Base-by-base conservation (phyloP, 1,139 yeast species). In the Entelexis sorbosivorans region DNA sequence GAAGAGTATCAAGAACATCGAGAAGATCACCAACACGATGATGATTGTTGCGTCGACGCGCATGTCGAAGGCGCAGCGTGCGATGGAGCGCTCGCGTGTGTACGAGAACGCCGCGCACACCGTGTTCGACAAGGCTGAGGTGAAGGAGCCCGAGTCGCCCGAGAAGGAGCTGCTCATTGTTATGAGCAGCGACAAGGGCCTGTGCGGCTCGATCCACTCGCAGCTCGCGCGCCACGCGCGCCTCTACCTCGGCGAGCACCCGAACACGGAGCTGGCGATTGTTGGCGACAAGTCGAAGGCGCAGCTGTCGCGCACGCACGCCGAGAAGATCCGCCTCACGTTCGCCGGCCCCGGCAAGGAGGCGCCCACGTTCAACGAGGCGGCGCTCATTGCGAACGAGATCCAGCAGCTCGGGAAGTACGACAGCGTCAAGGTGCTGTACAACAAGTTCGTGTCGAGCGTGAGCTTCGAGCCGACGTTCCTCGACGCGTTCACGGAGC, bases 1-100 rank as follows among this genome's bases (percentile, higher is more conserved):
- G 70, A 91, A 91, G 78, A 87, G 96, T 60, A 91, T 91, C 71
- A 91, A 89, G 78, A 91, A 91, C 79, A 91, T 91, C 71, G 97
- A 91, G 75, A 91, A 91, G 77, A 91, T 91, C 74, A 91, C 98
- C 75, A 91, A 91, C 76, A 91, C 98, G 71, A 91, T 91, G 98
- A 91, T 89, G 78, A 83, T 93, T 73, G 98, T 91, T 65, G 98
- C 98, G 50, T 89, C 97, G 45, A 91, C 98, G 63, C 86, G 96
- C 76, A 79, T 91, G 70, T 78, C 80, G 70, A 88, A 86, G 74
- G 98, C 98, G 57, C 96, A 89, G 73, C 85, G 83, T 69, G 95
- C 96, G 60, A 91, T 89, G 91, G 75, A 77, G 62, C 78, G 87
- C 52, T 85, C 97, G 48, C 82, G 95, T 70, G 82, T 80, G 58